Evolutionary conservation across 352 stramenopile genomes (phyloP).

Genomic region (Thalassiosira livingstoniorum): DNA sequence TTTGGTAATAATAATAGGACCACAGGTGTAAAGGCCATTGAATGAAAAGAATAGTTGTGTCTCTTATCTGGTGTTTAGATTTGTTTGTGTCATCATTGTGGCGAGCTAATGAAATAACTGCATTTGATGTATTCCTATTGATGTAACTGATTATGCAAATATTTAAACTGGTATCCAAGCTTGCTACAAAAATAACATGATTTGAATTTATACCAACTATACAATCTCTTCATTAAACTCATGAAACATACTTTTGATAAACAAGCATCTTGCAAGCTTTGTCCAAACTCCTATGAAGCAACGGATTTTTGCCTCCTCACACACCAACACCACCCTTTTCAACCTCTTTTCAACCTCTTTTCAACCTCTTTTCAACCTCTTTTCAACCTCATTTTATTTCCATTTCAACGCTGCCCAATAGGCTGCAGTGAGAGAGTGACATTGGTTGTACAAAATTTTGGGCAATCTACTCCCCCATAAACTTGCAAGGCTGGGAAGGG

Average conservation of each 20-base stretch:
- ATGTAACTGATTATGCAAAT: neutral
- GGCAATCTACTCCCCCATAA: slow-evolving; percentile 41
- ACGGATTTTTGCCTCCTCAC: slow-evolving; percentile 42
- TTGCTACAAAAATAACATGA: slow-evolving; percentile 1
- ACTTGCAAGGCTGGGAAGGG: slow-evolving; percentile 30
- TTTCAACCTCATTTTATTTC: slow-evolving; percentile 50
- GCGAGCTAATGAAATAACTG: neutral
- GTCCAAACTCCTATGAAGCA: slow-evolving; percentile 55
- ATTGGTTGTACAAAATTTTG: slow-evolving; percentile 51
- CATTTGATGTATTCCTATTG: neutral
- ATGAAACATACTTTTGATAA: slow-evolving; percentile 39
- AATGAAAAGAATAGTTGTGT: neutral
- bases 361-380: slow-evolving; percentile 58
- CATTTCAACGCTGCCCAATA: slow-evolving; percentile 59
- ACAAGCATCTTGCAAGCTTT: slow-evolving; percentile 59
- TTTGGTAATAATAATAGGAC: no score
- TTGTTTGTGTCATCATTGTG: neutral
- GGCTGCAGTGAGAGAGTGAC: slow-evolving; percentile 24
- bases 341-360: slow-evolving; percentile 53
- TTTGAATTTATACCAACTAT: no score
- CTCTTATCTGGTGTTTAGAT: neutral
- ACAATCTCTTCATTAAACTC: no score
- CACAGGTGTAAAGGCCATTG: neutral
- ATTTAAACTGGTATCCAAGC: neutral
- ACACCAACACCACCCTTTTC: slow-evolving; percentile 25